Conservation (phyloP, 805 yeast genomes). For the Saccharomycopsis guyanensis region DNA sequence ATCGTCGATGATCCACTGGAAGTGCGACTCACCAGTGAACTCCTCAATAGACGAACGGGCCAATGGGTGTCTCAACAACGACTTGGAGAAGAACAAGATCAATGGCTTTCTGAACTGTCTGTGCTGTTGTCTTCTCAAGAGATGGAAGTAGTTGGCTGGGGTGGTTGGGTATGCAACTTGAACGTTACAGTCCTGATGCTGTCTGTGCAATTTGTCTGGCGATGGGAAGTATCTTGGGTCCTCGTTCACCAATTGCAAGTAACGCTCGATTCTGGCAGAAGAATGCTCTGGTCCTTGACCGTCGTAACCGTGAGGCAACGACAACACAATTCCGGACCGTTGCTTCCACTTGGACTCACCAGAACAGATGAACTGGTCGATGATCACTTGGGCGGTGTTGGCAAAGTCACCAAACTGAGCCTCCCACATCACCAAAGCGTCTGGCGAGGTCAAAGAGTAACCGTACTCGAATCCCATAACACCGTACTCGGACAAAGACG, state of each 20-base stretch:
- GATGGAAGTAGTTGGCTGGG: conserved; percentile 93
- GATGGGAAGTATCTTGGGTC: conserved; percentile 93
- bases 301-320: conserved; percentile 98
- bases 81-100: conserved; percentile 82
- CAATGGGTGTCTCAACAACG: conserved; percentile 92
- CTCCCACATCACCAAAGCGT: conserved; percentile 96
- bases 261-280: conserved; percentile 94
- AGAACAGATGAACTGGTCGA: conserved; percentile 93
- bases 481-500: conserved; percentile 97
- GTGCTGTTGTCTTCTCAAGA: conserved; percentile 97
- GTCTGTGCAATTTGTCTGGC: conserved; percentile 82
- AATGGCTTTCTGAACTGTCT: conserved; percentile 96
- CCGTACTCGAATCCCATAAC: conserved; percentile 99
- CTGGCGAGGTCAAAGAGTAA: conserved; percentile 95
- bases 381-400: conserved; percentile 96
- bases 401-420: conserved; percentile 99
- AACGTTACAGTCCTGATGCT: conserved; percentile 97
- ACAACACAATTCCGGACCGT: conserved; percentile 91
- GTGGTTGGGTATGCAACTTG: conserved; percentile 98
- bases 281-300: conserved; percentile 99
- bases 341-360: conserved; percentile 99
- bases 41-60: conserved; percentile 82
- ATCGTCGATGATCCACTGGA: conserved; percentile 96
- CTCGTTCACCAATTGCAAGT: conserved; percentile 90
- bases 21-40: conserved; percentile 84